phyloP scores from a whole-genome alignment of 2,329 filamentous ascomycete genomes.

The Coniosporium tulheliwenetii region DNA sequence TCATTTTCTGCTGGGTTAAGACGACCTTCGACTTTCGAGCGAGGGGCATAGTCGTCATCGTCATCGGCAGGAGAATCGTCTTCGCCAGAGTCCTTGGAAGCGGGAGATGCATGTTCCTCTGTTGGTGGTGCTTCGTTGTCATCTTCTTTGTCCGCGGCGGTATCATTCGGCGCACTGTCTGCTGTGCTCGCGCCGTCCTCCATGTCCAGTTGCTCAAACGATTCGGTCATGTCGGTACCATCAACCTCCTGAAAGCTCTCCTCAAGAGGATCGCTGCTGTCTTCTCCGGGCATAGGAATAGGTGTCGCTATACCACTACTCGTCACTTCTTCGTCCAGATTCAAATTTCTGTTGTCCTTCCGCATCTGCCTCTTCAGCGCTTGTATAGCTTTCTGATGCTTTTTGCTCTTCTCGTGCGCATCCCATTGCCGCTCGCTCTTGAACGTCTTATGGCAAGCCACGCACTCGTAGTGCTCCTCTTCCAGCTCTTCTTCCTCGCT shows the following conservation, averaged over 20 bases:
- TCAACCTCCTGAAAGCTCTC: not conserved
- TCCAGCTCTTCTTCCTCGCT: constrained; percentile 32
- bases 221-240: not conserved
- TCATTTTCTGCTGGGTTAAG: constrained; percentile 6
- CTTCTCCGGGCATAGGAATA: constrained; percentile 11
- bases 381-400: constrained; percentile 76
- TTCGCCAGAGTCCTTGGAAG: not conserved
- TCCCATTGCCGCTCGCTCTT: constrained; percentile 88
- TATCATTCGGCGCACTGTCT: constrained; percentile 6
- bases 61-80: too few species aligned
- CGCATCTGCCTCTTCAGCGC: constrained; percentile 70
- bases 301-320: constrained; percentile 17
- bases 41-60: constrained; percentile 20
- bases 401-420: constrained; percentile 91
- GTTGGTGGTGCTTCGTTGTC: not conserved
- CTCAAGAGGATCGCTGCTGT: constrained; percentile 11
- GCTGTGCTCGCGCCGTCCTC: too few species aligned
- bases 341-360: constrained; percentile 53
- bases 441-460: constrained; percentile 51
- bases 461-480: constrained; percentile 43
- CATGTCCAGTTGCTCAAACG: not conserved
- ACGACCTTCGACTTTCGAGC: constrained; percentile 19
- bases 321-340: constrained; percentile 21
- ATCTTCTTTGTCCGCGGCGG: constrained; percentile 7
- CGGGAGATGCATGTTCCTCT: constrained; percentile 2